phyloP scores from a whole-genome alignment of 2,329 filamentous ascomycete genomes.

The Dactylellina parvicollis region DNA sequence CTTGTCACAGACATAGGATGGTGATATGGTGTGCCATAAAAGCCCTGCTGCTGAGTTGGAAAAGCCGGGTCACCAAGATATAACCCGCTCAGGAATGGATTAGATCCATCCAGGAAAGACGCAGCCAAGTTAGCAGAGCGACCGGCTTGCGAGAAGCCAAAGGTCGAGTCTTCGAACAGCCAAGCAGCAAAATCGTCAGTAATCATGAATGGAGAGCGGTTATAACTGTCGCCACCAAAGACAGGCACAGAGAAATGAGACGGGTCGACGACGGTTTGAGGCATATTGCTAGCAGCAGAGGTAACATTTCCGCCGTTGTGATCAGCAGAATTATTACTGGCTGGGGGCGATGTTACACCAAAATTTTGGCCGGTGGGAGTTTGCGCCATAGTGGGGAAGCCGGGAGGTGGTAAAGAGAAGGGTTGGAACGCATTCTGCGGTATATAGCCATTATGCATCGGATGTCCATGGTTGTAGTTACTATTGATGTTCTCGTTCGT shows the following conservation, averaged over 20 bases:
- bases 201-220: conserved; percentile 86
- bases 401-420: conserved; percentile 58
- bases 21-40: conserved; percentile 69
- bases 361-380: conserved; percentile 58
- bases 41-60: conserved; percentile 57
- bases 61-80: conserved; percentile 66
- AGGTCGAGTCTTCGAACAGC: conserved; percentile 69
- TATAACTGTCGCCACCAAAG: conserved; percentile 83
- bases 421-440: conserved; percentile 60
- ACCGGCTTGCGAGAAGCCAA: conserved; percentile 45
- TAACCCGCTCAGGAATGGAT: conserved; percentile 57
- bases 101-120: conserved; percentile 50
- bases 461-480: conserved; percentile 50
- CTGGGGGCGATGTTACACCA: conserved; percentile 60
- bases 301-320: conserved; percentile 55
- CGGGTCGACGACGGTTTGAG: conserved; percentile 59
- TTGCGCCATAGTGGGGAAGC: conserved; percentile 57
- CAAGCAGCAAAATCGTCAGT: conserved; percentile 88
- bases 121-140: conserved; percentile 41
- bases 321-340: conserved; percentile 60
- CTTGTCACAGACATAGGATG: conserved; percentile 92
- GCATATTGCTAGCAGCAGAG: conserved; percentile 64
- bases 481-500: conserved; percentile 45
- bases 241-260: conserved; percentile 76
- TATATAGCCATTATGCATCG: conserved; percentile 59